A percentile compares a stretch with the other conserved stretches of the same genome.
Conservation (phyloP, 2,329 filamentous ascomycete genomes). For the Herpotrichia juniperi region DNA sequence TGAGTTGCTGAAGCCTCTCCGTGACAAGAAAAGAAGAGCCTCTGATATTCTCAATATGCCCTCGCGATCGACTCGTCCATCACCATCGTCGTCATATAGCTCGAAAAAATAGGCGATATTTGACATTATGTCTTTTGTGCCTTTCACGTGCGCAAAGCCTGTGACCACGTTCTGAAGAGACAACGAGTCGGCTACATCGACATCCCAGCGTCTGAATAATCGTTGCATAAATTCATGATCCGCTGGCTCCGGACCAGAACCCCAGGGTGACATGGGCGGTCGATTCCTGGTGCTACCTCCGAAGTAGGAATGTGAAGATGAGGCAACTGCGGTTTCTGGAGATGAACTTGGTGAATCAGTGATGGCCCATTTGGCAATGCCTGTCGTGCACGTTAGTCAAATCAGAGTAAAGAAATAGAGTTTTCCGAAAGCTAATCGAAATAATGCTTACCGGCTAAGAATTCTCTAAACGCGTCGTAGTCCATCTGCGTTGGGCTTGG, state of each 20-base stretch:
- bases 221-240: conserved; percentile 94
- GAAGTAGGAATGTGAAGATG: conserved; percentile 65
- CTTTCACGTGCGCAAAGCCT: conserved; percentile 89
- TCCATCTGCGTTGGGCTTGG: conserved; percentile 94
- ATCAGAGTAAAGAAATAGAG: neutral
- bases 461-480: conserved; percentile 94
- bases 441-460: conserved; percentile 67
- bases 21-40: conserved; percentile 87
- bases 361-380: conserved; percentile 90
- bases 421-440: neutral
- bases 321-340: conserved; percentile 56
- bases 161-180: conserved; percentile 91
- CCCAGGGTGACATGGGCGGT: conserved; percentile 60
- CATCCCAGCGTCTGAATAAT: conserved; percentile 87
- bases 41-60: conserved; percentile 95
- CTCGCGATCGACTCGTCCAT: conserved; percentile 91
- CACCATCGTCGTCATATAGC: conserved; percentile 89
- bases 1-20: conserved; percentile 80
- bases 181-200: conserved; percentile 75
- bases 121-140: conserved; percentile 94
- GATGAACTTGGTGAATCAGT: conserved; percentile 78
- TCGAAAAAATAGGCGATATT: conserved; percentile 98
- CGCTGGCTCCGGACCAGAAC: conserved; percentile 71
- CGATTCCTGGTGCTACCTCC: conserved; percentile 49
- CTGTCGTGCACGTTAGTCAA: conserved; percentile 34